phyloP scores from a whole-genome alignment of 768 basidiomycete genomes.

The Leccinum disarticulatum region DNA sequence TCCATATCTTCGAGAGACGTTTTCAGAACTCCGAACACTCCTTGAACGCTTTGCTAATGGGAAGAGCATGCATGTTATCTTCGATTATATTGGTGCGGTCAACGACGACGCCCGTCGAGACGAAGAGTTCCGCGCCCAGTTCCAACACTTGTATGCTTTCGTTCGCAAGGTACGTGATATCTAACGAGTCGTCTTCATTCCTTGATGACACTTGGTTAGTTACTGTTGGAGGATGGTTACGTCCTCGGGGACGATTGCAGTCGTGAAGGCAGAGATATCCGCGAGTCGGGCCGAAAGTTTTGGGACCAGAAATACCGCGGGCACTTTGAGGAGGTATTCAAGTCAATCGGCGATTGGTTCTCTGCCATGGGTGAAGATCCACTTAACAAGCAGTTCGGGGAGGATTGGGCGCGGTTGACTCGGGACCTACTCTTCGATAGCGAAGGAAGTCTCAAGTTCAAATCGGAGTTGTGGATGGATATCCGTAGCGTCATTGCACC shows the following conservation, averaged over 20 bases:
- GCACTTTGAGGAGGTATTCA: slow-evolving; percentile 82
- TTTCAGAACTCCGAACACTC: slow-evolving; percentile 68
- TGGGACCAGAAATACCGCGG: slow-evolving; percentile 71
- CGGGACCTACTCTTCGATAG: slow-evolving; percentile 75
- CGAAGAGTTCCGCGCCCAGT: slow-evolving; percentile 73
- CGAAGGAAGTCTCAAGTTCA: slow-evolving; percentile 86
- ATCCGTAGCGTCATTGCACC: slow-evolving; percentile 83
- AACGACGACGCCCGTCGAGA: slow-evolving; percentile 77
- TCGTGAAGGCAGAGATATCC: slow-evolving; percentile 58
- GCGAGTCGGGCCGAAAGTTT: slow-evolving; percentile 72
- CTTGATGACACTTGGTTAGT: slow-evolving; percentile 33
- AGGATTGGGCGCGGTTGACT: slow-evolving; percentile 80
- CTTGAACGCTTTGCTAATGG: slow-evolving; percentile 91
- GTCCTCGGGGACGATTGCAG: slow-evolving; percentile 79
- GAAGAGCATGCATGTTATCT: slow-evolving; percentile 60
- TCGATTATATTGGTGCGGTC: slow-evolving; percentile 69
- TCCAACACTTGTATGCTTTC: slow-evolving; percentile 58
- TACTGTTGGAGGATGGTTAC: slow-evolving; percentile 80
- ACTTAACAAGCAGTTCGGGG: slow-evolving; percentile 74
- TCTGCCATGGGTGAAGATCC: slow-evolving; percentile 83
- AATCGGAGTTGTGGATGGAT: slow-evolving; percentile 86
- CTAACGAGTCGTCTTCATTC: too few species aligned
- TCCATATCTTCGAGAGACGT: slow-evolving; percentile 53
- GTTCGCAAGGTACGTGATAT: slow-evolving; percentile 53
- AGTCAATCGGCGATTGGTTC: slow-evolving; percentile 75